Percentiles rank a stretch among this genome's conserved stretches.
phyloP scores from a whole-genome alignment of 495 filamentous ascomycete genomes.

The Lasiosphaeria miniovina region DNA sequence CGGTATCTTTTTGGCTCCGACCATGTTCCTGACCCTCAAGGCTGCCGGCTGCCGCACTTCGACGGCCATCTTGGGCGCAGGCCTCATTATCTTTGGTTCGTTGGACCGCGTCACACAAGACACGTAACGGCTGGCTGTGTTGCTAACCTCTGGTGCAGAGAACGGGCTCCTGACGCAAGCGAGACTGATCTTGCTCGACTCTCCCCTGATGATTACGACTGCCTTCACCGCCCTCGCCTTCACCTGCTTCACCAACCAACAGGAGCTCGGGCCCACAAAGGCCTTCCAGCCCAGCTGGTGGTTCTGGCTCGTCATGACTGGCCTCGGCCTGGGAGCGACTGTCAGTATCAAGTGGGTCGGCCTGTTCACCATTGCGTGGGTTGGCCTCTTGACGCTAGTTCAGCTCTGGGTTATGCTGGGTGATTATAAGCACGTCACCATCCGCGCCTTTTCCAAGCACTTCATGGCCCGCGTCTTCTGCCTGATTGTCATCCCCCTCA shows the following conservation, averaged over 20 bases:
- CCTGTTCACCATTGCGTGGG: slow-evolving; percentile 97
- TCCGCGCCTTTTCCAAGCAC: slow-evolving; percentile 90
- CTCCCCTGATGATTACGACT: slow-evolving; percentile 89
- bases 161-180: slow-evolving; percentile 94
- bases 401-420: slow-evolving; percentile 95
- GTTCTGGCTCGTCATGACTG: slow-evolving; percentile 92
- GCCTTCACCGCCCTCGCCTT: slow-evolving; percentile 89
- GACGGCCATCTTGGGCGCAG: slow-evolving; percentile 77
- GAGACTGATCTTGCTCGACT: slow-evolving; percentile 91
- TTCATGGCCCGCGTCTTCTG: slow-evolving; percentile 89
- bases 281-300: slow-evolving; percentile 91
- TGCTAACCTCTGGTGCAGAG: slow-evolving; percentile 50
- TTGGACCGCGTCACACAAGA: not conserved
- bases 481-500: slow-evolving; percentile 82
- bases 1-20: slow-evolving; percentile 81
- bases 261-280: slow-evolving; percentile 82
- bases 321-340: slow-evolving; percentile 83
- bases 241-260: slow-evolving; percentile 92
- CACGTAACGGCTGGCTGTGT: not conserved
- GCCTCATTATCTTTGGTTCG: slow-evolving; percentile 85
- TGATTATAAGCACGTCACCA: slow-evolving; percentile 77
- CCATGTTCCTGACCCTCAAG: slow-evolving; percentile 93
- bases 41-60: slow-evolving; percentile 83
- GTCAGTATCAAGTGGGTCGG: slow-evolving; percentile 98
- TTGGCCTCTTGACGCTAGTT: slow-evolving; percentile 82